Percentiles rank a stretch among this genome's conserved stretches.
phyloP scores from a whole-genome alignment of 106 monocot genomes.

The Dendrobium catenatum region DNA sequence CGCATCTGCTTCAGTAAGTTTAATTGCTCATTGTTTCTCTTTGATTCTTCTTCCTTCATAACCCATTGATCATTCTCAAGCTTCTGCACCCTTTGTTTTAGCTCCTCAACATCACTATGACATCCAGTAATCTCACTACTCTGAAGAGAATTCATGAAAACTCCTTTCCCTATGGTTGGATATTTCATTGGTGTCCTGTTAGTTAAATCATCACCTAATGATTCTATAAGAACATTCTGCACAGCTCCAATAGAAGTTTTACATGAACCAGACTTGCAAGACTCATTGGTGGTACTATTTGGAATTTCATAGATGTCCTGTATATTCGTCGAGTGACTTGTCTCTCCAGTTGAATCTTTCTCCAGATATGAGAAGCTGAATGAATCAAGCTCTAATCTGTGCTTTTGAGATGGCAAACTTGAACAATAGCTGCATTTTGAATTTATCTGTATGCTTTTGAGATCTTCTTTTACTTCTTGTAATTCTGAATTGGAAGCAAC shows the following conservation, averaged over 20 bases:
- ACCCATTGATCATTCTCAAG: slow-evolving; percentile 27
- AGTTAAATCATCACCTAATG: neutral
- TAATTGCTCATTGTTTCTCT: slow-evolving; percentile 19
- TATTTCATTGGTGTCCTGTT: neutral
- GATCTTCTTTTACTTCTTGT: neutral
- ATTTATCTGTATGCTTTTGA: neutral
- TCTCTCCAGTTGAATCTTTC: neutral
- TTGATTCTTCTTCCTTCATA: slow-evolving; percentile 15
- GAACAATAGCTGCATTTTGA: neutral
- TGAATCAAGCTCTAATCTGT: slow-evolving; percentile 1
- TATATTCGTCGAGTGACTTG: neutral
- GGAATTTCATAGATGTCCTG: slow-evolving; percentile 24
- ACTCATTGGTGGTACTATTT: neutral
- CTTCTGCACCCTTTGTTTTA: slow-evolving; percentile 20
- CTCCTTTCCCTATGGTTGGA: neutral
- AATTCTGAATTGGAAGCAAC: slow-evolving; percentile 2
- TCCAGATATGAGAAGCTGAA: neutral
- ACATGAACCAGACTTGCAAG: neutral
- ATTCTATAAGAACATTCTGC: slow-evolving; percentile 3
- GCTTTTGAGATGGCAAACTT: neutral
- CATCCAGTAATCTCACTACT: no score
- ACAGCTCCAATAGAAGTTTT: neutral
- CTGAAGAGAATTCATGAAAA: slow-evolving; percentile 3
- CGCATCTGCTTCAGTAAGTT: slow-evolving; percentile 21
- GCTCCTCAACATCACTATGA: slow-evolving; percentile 12